Evolutionary conservation across 2,329 filamentous ascomycete genomes (phyloP).

Genomic region (Cordyceps pruinosa): DNA sequence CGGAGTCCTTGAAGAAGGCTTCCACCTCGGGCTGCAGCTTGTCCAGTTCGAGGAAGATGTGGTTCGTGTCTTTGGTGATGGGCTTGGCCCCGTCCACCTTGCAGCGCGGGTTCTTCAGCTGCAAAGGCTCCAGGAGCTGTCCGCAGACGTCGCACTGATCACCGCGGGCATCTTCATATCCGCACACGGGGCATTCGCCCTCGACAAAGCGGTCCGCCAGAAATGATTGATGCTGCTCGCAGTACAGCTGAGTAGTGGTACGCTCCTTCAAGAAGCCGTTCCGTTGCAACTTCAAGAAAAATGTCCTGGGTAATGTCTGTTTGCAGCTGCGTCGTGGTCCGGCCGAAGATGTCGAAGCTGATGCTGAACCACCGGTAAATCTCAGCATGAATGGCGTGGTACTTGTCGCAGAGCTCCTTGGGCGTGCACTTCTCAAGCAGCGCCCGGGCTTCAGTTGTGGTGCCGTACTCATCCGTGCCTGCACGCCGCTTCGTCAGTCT

Average conservation of each 20-base stretch:
- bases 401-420: slow-evolving; percentile 82
- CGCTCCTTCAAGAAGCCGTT: slow-evolving; percentile 85
- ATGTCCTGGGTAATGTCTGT: slow-evolving; percentile 91
- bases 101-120: slow-evolving; percentile 69
- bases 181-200: slow-evolving; percentile 68
- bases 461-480: slow-evolving; percentile 75
- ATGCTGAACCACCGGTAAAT: slow-evolving; percentile 97
- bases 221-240: slow-evolving; percentile 67
- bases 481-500: slow-evolving; percentile 18
- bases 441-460: slow-evolving; percentile 90
- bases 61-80: slow-evolving; percentile 74
- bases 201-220: slow-evolving; percentile 82
- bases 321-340: slow-evolving; percentile 81
- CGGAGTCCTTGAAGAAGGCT: slow-evolving; percentile 64
- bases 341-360: slow-evolving; percentile 88
- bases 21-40: slow-evolving; percentile 71
- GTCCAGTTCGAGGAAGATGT: slow-evolving; percentile 79
- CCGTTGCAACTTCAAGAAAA: slow-evolving; percentile 75
- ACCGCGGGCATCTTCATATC: slow-evolving; percentile 63
- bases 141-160: slow-evolving; percentile 74
- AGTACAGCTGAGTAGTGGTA: slow-evolving; percentile 83
- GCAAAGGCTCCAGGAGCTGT: slow-evolving; percentile 61
- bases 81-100: slow-evolving; percentile 83
- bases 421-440: slow-evolving; percentile 79
- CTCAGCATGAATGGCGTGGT: slow-evolving; percentile 79